Evolutionary conservation across 2,329 filamentous ascomycete genomes (phyloP).

Genomic region (Lachnellula hyalina): DNA sequence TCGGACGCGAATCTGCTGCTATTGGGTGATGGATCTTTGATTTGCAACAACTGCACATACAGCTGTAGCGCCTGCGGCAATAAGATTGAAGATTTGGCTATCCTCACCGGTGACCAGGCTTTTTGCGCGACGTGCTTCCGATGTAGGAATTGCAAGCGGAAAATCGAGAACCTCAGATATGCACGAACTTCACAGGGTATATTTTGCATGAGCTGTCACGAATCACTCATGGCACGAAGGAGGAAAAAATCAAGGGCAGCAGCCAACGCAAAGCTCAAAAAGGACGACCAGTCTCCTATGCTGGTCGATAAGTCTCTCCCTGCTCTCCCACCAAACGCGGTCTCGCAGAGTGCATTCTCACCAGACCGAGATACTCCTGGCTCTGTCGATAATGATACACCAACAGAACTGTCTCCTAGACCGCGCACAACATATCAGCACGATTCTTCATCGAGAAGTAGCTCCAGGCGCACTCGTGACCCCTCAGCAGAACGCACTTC

Average conservation of each 20-base stretch:
- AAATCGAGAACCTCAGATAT: slow-evolving; percentile 97
- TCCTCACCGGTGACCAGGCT: slow-evolving; percentile 94
- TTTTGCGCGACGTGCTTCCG: slow-evolving; percentile 97
- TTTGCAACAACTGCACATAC: slow-evolving; percentile 99
- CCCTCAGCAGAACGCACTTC: slow-evolving; percentile 49
- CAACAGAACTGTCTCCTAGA: slow-evolving; percentile 63
- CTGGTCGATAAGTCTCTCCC: slow-evolving; percentile 89
- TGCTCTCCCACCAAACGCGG: slow-evolving; percentile 74
- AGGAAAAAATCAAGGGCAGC: slow-evolving; percentile 77
- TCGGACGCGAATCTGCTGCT: slow-evolving; percentile 96
- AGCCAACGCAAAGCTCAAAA: slow-evolving; percentile 54
- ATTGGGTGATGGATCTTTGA: slow-evolving; percentile 93
- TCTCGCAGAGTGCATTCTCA: slow-evolving; percentile 56
- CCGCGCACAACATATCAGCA: slow-evolving; percentile 49
- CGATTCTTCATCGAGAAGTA: slow-evolving; percentile 51
- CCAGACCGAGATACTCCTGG: slow-evolving; percentile 50
- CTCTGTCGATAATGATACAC: slow-evolving; percentile 59
- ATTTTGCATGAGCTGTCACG: slow-evolving; percentile 98
- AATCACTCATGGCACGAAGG: slow-evolving; percentile 88
- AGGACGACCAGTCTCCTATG: slow-evolving; percentile 60
- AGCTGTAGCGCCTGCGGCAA: slow-evolving; percentile 94
- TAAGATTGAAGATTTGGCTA: slow-evolving; percentile 97
- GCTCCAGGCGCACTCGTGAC: slow-evolving; percentile 39
- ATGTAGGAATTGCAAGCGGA: slow-evolving; percentile 96
- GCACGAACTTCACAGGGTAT: slow-evolving; percentile 96